These are phyloP conservation scores for Solanum etuberosum DNA, from an alignment of 257 asterid species.

Conservation along the genomic window DNA sequence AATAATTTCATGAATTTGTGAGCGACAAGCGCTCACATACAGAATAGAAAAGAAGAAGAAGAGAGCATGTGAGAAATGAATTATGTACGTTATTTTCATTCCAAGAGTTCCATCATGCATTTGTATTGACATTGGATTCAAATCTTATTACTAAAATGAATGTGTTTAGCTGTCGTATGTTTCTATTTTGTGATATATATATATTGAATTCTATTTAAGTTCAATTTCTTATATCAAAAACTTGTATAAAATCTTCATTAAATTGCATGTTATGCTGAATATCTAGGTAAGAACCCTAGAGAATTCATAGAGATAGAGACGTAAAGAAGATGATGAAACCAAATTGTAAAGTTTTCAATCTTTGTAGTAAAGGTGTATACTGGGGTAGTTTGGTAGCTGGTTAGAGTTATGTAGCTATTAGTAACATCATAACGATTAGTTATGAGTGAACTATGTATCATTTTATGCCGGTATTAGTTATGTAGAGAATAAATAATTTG, in stretches of 20 bases:
- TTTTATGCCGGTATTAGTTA: too few species aligned
- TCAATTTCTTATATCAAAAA: neutral
- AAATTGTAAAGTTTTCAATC: too few species aligned
- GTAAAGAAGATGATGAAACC: too few species aligned
- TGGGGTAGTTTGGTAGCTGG: too few species aligned
- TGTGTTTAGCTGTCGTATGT: neutral
- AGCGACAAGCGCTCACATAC: neutral
- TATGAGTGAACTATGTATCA: too few species aligned
- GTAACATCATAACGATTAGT: too few species aligned
- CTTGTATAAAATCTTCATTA: neutral
- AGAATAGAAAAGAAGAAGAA: neutral
- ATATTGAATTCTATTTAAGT: neutral
- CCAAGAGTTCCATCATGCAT: neutral
- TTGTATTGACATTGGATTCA: neutral
- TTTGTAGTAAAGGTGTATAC: too few species aligned
- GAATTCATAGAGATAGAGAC: too few species aligned
- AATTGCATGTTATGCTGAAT: too few species aligned
- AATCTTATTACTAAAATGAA: neutral
- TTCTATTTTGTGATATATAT: neutral
- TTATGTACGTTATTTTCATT: neutral
- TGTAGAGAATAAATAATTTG: too few species aligned
- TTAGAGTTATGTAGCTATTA: too few species aligned
- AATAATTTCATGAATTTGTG: neutral
- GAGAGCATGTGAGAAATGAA: neutral
- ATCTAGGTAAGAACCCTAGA: too few species aligned